phyloP scores from a whole-genome alignment of 306 rosid genomes.

The Arachis stenosperma region DNA sequence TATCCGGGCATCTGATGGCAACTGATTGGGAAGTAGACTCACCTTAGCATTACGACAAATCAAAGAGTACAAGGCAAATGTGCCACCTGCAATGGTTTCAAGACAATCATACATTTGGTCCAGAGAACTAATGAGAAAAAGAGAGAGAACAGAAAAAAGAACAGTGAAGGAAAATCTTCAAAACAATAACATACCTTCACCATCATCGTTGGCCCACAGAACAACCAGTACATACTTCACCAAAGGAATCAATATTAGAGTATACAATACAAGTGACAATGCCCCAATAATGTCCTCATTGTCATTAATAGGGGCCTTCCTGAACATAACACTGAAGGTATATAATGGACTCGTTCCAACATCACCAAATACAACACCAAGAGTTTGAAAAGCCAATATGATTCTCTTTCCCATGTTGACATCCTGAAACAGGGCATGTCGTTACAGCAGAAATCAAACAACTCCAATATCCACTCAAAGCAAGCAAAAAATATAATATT shows the following conservation, averaged over 20 bases:
- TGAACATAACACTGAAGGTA: slow-evolving; percentile 93
- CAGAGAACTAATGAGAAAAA: slow-evolving; percentile 13
- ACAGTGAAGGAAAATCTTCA: slow-evolving; percentile 17
- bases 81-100: slow-evolving; percentile 78
- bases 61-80: slow-evolving; percentile 97
- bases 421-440: slow-evolving; percentile 59
- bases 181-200: slow-evolving; percentile 72
- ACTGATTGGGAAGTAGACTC: slow-evolving; percentile 97
- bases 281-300: slow-evolving; percentile 95
- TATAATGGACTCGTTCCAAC: slow-evolving; percentile 99
- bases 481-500: slow-evolving; percentile 12
- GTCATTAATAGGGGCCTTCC: slow-evolving; percentile 84
- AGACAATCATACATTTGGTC: slow-evolving; percentile 30
- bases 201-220: slow-evolving; percentile 96
- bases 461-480: background rate
- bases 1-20: slow-evolving; percentile 91
- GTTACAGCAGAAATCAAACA: background rate
- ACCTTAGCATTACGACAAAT: slow-evolving; percentile 99
- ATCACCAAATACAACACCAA: slow-evolving; percentile 98
- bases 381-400: slow-evolving; percentile 83
- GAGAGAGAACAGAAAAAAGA: slow-evolving; percentile 3
- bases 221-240: slow-evolving; percentile 92
- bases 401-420: slow-evolving; percentile 68
- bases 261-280: slow-evolving; percentile 85
- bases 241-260: slow-evolving; percentile 87